Conservation (phyloP, 2,329 filamentous ascomycete genomes). For the Penicillium sp. region DNA sequence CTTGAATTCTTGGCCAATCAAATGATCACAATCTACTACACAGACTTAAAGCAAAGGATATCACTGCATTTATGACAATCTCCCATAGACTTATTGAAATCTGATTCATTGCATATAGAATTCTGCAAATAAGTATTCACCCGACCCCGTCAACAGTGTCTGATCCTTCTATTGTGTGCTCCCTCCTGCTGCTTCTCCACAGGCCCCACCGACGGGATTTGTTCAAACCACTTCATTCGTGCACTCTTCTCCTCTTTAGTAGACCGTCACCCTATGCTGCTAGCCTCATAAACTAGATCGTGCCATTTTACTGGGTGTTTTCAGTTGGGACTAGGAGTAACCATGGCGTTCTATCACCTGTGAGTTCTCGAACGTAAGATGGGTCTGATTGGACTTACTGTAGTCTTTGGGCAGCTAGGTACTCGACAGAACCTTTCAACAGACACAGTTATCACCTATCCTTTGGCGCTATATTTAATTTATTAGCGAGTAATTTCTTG, state of each 20-base stretch:
- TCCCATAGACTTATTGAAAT: no score
- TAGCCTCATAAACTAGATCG: neutral
- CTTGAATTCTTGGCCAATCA: constrained; percentile 16
- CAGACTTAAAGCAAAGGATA: neutral
- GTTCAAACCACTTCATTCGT: neutral
- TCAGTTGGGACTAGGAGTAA: neutral
- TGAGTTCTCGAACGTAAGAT: neutral
- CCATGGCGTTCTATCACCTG: neutral
- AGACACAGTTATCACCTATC: neutral
- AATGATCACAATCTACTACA: neutral
- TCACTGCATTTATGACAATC: neutral
- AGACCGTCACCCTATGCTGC: neutral
- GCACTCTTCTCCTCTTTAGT: neutral
- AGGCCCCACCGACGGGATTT: neutral
- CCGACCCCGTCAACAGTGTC: no score
- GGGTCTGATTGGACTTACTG: neutral
- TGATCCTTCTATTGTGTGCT: neutral
- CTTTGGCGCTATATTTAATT: neutral
- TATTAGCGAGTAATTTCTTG: no score
- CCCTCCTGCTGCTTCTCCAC: neutral
- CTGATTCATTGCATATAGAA: no score
- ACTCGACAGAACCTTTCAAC: neutral
- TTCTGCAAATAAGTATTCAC: no score
- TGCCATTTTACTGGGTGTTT: neutral
- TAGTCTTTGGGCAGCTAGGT: neutral